Percentiles rank a stretch among this genome's conserved stretches.
Conservation (phyloP, 2,329 filamentous ascomycete species). For the Cordyceps cateniannulata region DNA sequence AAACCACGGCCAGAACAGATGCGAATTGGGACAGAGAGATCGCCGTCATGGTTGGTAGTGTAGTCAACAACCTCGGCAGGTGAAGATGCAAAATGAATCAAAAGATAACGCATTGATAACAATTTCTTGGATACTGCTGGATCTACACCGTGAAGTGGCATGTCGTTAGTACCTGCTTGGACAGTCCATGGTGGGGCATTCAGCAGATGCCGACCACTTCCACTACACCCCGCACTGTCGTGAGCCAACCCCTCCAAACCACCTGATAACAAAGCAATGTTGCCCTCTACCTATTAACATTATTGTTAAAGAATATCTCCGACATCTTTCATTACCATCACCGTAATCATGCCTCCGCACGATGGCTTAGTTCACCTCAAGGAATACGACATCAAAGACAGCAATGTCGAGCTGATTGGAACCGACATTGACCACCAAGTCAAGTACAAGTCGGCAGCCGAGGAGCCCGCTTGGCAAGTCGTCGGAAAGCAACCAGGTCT, state of each 20-base stretch:
- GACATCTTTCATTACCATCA: not conserved
- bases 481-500: conserved; percentile 50
- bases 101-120: not conserved
- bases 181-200: conserved; percentile 1
- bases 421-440: conserved; percentile 59
- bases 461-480: conserved; percentile 60
- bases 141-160: not conserved
- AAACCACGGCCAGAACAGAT: conserved; percentile 40
- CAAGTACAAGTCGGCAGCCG: conserved; percentile 58
- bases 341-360: conserved; percentile 49
- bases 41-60: conserved; percentile 87
- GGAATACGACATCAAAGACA: conserved; percentile 62
- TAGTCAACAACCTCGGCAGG: conserved; percentile 54
- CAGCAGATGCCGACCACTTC: not conserved
- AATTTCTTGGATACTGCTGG: not conserved
- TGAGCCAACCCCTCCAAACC: conserved; percentile 1
- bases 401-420: conserved; percentile 61
- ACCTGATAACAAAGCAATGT: not conserved
- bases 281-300: not conserved
- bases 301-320: not conserved
- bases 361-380: conserved; percentile 55
- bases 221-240: not conserved
- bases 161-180: not conserved
- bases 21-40: conserved; percentile 79
- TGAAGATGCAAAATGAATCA: conserved; percentile 10